Evolutionary conservation across 2,329 filamentous ascomycete species (phyloP), one percentile per base, ranked within the genome.

Genomic region (Trichoderma lentiforme): DNA sequence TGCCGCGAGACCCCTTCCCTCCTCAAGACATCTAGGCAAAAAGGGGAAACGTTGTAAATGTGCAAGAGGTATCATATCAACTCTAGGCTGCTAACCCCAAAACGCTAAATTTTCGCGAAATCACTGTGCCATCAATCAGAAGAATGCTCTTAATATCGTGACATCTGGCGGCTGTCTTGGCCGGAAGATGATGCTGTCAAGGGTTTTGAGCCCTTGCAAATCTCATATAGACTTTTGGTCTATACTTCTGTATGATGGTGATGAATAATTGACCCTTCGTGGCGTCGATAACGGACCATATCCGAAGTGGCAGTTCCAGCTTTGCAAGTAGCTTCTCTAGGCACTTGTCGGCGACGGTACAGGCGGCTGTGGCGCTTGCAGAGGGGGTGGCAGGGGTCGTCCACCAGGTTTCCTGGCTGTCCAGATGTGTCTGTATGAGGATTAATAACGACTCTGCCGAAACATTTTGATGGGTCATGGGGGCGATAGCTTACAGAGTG

Each of bases 401-500:
- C 30, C 57, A 11, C 30, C 28, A 11, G 76, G 76, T 70, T 47
- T 72, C 71, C 76, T 75, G 7, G 75, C 76, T 28, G 73, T 74
- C 76, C 76, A 77, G 28, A 75, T 73, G 47, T 76, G 75, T 32
- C 76, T 78, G 47, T 15, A 65, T 24, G 12, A 11, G 62, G 30
- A 30, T 76, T 68, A 76, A 74, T n/a, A 24, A 53, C 56, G 34
- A 51, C 36, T 51, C 15, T 6, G 7, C 5, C 3, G 30, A 53
- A 51, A 34, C 6, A 7, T 7, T 6, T 34, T 71, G 12, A 34
- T 56, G 53, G n/a, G 21, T 24, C 11, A 21, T 51, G 5, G 53
- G 60, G 36, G 9, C 30, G 66, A 26, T 51, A 30, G 89, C 92
- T 88, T 84, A 95, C 93, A 95, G 84, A 74, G 88, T 90, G 81